Conservation (phyloP, 164 flowering plant species). For the Buxus sempervirens region DNA sequence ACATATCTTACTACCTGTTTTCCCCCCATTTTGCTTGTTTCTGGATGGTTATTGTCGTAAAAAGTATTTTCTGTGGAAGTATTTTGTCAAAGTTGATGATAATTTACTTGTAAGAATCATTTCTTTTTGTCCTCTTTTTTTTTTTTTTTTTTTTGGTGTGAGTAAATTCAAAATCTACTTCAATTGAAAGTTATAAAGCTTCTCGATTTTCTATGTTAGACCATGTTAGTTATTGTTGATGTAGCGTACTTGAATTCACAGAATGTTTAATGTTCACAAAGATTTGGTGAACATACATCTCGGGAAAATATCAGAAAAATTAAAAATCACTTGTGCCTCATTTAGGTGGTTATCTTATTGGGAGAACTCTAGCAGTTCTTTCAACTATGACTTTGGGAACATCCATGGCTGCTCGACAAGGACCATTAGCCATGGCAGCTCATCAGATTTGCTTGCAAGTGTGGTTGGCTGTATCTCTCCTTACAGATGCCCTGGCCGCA, state of each 20-base stretch:
- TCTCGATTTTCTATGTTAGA: neutral
- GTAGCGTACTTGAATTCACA: neutral
- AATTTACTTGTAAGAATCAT: no score
- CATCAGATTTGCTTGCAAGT: constrained; percentile 97
- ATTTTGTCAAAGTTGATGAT: no score
- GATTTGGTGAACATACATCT: neutral
- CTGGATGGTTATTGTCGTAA: no score
- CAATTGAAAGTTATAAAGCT: neutral
- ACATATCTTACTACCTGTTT: no score
- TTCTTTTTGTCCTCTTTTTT: no score
- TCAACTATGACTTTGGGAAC: constrained; percentile 80
- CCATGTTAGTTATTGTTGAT: neutral
- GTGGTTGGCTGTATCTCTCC: constrained; percentile 95
- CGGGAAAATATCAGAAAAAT: no score
- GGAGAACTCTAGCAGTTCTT: constrained; percentile 85
- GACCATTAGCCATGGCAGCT: constrained; percentile 93
- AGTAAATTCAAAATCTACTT: neutral
- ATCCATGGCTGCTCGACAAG: constrained; percentile 98
- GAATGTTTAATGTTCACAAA: neutral
- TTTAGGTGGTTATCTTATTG: constrained; percentile 89
- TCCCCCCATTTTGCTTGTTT: no score
- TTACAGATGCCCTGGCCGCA: constrained; percentile 85
- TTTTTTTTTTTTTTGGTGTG: no score
- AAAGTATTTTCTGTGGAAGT: no score
- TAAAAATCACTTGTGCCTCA: neutral